A percentile compares a stretch with the other conserved stretches of the same genome.
Conservation (phyloP, 2,329 filamentous ascomycete species). For the Fusarium sp. region DNA sequence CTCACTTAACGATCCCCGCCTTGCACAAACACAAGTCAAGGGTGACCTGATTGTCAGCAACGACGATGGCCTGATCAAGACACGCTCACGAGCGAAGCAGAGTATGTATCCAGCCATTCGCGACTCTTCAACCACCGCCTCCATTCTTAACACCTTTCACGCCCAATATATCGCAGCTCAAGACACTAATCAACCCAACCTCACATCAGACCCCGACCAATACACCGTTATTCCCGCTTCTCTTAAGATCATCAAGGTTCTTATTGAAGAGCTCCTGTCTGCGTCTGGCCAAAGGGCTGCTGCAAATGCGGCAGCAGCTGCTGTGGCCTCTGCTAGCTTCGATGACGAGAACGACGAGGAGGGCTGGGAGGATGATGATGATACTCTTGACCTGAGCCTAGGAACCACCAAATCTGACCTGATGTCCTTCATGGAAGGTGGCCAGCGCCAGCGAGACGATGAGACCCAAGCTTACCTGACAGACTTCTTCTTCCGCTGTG, state of each 20-base stretch:
- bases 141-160: conserved; percentile 40
- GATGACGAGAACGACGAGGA: conserved; percentile 79
- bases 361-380: conserved; percentile 89
- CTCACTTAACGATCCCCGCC: conserved; percentile 83
- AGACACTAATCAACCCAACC: conserved; percentile 47
- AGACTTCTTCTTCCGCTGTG: conserved; percentile 79
- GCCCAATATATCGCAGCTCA: conserved; percentile 34
- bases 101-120: conserved; percentile 64
- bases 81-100: conserved; percentile 86
- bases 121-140: conserved; percentile 36
- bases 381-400: conserved; percentile 80
- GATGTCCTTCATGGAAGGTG: conserved; percentile 79
- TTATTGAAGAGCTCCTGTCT: conserved; percentile 90
- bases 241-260: conserved; percentile 95
- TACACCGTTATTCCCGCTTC: conserved; percentile 89
- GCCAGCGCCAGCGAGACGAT: conserved; percentile 80
- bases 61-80: conserved; percentile 86
- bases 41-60: conserved; percentile 88
- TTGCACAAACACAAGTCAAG: conserved; percentile 86
- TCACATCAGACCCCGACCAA: conserved; percentile 79
- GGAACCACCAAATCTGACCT: conserved; percentile 78
- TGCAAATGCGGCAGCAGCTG: conserved; percentile 73
- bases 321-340: conserved; percentile 70
- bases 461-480: conserved; percentile 88
- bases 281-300: conserved; percentile 76